phyloP scores from a whole-genome alignment of 495 filamentous ascomycete species.

The Emericellopsis terricola region DNA sequence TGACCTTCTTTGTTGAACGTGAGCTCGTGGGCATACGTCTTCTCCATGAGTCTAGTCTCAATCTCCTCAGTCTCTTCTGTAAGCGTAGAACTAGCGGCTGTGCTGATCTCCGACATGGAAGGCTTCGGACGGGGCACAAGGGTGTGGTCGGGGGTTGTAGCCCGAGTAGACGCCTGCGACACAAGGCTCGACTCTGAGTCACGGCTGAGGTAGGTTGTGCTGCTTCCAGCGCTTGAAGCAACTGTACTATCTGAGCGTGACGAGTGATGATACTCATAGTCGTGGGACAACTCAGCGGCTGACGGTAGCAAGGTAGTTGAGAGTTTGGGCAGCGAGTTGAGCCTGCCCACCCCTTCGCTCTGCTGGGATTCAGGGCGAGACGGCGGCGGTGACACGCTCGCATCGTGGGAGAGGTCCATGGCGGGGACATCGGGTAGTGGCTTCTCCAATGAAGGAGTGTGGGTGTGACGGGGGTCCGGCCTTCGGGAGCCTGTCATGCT shows the following conservation, averaged over 20 bases:
- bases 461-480: slow-evolving; percentile 10
- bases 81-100: slow-evolving; percentile 37
- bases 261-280: slow-evolving; percentile 25
- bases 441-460: slow-evolving; percentile 21
- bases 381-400: slow-evolving; percentile 10
- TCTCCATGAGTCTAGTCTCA: slow-evolving; percentile 67
- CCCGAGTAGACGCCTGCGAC: slow-evolving; percentile 71
- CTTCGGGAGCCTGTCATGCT: slow-evolving; percentile 17
- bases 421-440: slow-evolving; percentile 24
- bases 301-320: slow-evolving; percentile 29
- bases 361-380: slow-evolving; percentile 19
- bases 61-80: slow-evolving; percentile 58
- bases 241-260: slow-evolving; percentile 31
- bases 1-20: slow-evolving; percentile 89
- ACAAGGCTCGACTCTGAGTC: slow-evolving; percentile 69
- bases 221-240: slow-evolving; percentile 34
- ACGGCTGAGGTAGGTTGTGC: slow-evolving; percentile 60
- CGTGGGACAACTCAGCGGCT: slow-evolving; percentile 22
- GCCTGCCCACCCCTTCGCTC: slow-evolving; percentile 14
- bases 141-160: slow-evolving; percentile 64
- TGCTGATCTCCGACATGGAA: slow-evolving; percentile 38
- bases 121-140: slow-evolving; percentile 24
- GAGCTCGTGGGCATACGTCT: slow-evolving; percentile 77
- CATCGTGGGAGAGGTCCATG: slow-evolving; percentile 7
- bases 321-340: slow-evolving; percentile 27